Conservation (phyloP, 2,329 filamentous ascomycete genomes). For the Talaromyces sp. region DNA sequence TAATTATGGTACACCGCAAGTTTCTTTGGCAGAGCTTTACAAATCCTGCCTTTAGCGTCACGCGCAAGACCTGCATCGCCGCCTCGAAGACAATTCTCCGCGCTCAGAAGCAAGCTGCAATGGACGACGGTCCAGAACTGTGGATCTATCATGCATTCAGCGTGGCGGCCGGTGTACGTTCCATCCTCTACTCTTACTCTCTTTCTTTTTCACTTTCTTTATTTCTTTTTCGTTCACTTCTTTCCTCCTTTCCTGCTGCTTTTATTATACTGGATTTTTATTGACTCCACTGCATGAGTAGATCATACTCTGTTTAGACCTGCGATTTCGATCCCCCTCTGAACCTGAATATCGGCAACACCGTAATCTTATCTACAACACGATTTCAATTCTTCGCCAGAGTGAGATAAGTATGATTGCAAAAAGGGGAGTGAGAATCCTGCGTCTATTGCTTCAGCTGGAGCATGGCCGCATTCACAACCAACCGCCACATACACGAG, state of each 20-base stretch:
- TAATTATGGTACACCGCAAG: constrained; percentile 47
- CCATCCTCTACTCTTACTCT: background rate
- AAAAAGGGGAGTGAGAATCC: constrained; percentile 22
- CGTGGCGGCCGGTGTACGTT: constrained; percentile 35
- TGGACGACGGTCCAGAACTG: constrained; percentile 40
- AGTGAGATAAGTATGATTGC: constrained; percentile 28
- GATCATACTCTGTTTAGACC: constrained; percentile 40
- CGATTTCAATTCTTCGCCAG: constrained; percentile 22
- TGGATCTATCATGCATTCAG: constrained; percentile 45
- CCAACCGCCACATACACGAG: background rate
- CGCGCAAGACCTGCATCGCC: constrained; percentile 41
- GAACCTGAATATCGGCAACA: constrained; percentile 23
- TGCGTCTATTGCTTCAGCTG: background rate
- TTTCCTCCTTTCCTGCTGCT: background rate
- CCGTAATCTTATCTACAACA: constrained; percentile 23
- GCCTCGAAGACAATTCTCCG: constrained; percentile 43
- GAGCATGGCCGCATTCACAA: background rate
- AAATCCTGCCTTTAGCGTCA: constrained; percentile 42
- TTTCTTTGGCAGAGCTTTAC: constrained; percentile 44
- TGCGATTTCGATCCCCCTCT: constrained; percentile 30
- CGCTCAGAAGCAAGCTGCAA: constrained; percentile 33
- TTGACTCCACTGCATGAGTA: background rate
- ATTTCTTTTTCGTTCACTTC: background rate
- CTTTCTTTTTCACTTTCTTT: background rate
- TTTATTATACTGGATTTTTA: background rate